Percentiles rank a stretch among this genome's conserved stretches.
phyloP scores from a whole-genome alignment of 1,284 basidiomycete species.

The Pyrrhoderma lamaoense region DNA sequence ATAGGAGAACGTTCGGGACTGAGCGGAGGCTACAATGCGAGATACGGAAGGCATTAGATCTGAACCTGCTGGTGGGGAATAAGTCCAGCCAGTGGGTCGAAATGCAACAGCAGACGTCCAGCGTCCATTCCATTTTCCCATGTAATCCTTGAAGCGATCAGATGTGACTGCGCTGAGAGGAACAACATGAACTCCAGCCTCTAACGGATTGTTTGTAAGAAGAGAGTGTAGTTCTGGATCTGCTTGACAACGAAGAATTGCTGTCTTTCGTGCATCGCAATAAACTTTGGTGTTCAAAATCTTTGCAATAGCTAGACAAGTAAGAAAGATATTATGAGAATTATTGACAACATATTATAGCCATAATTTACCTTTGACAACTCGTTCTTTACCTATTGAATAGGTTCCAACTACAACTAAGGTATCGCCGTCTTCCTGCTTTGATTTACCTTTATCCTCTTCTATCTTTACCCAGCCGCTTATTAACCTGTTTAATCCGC shows the following conservation, averaged over 20 bases:
- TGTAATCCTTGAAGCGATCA: conserved; percentile 74
- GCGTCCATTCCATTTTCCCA: conserved; percentile 65
- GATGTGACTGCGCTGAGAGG: conserved; percentile 74
- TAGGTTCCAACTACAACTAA: conserved; percentile 94
- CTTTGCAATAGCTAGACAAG: conserved; percentile 66
- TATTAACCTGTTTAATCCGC: conserved; percentile 4
- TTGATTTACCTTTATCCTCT: conserved; percentile 26
- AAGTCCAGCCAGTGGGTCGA: conserved; percentile 94
- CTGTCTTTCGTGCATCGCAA: conserved; percentile 78
- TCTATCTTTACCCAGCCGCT: conserved; percentile 19
- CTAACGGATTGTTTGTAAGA: conserved; percentile 70
- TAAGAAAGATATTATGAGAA: neutral
- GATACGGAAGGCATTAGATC: conserved; percentile 56
- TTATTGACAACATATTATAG: neutral
- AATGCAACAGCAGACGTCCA: conserved; percentile 79
- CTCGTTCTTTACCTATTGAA: conserved; percentile 94
- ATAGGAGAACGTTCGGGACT: conserved; percentile 59
- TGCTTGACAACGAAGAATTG: conserved; percentile 73
- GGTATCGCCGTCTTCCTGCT: conserved; percentile 27
- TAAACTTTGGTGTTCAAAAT: conserved; percentile 83
- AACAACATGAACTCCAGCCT: conserved; percentile 81
- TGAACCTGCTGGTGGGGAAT: conserved; percentile 58
- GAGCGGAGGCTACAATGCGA: conserved; percentile 59
- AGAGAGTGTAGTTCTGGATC: conserved; percentile 78
- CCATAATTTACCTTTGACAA: conserved; percentile 71